Conservation (phyloP, 2,329 filamentous ascomycete species). For the Ophiostoma tasmaniense region DNA sequence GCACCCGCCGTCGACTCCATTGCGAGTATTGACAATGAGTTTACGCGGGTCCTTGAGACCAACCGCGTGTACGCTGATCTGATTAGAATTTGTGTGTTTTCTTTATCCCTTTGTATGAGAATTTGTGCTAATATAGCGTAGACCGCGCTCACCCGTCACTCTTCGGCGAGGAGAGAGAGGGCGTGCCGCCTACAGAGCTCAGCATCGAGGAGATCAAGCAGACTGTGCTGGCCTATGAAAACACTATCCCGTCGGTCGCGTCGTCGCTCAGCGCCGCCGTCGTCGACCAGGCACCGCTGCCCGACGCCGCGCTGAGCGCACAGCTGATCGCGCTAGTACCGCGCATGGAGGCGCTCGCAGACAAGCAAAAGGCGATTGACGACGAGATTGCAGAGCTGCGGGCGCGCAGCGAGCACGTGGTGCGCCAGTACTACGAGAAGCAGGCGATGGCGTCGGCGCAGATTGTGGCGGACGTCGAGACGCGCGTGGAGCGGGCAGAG, state of each 20-base stretch:
- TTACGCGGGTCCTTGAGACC: conserved; percentile 40
- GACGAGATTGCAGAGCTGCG: conserved; percentile 56
- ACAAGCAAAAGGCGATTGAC: conserved; percentile 52
- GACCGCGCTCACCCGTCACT: conserved; percentile 47
- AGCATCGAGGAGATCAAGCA: conserved; percentile 43
- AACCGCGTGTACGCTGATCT: conserved; percentile 51
- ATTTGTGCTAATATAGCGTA: conserved; percentile 24
- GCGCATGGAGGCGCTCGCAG: conserved; percentile 53
- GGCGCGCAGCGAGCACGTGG: conserved; percentile 50
- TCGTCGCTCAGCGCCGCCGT: conserved; percentile 49
- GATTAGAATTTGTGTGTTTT: conserved; percentile 48
- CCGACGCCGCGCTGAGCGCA: conserved; percentile 46
- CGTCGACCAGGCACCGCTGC: conserved; percentile 40
- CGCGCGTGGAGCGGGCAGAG: conserved; percentile 57
- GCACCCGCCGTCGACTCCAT: conserved; percentile 37
- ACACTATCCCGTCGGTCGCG: conserved; percentile 46
- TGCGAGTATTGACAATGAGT: conserved; percentile 45
- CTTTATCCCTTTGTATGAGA: no score
- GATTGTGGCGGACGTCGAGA: conserved; percentile 63
- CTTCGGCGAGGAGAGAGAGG: conserved; percentile 41
- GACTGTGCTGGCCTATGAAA: conserved; percentile 48
- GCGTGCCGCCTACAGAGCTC: conserved; percentile 44
- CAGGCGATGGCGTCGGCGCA: conserved; percentile 60
- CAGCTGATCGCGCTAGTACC: conserved; percentile 50
- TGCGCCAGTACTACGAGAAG: conserved; percentile 66